Base-by-base conservation (phyloP, 1,284 basidiomycete species). In the Cryptococcus wingfieldii region DNA sequence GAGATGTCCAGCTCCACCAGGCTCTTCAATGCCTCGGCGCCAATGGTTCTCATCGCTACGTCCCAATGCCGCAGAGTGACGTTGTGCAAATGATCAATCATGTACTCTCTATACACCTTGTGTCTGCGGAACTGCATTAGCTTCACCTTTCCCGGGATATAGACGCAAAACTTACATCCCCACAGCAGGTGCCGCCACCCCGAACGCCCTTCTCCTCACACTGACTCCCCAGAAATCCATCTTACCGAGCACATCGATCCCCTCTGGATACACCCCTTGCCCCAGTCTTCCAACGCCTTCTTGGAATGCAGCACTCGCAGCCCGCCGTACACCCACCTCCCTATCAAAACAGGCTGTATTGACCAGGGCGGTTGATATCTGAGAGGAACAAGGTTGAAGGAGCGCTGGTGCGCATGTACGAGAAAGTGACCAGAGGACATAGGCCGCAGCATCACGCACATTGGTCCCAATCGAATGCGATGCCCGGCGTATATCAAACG, bases 251-350 rank as follows among this genome's bases (percentile, higher is more conserved):
- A 97, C 86, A 66, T 93, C 90, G 58, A 99, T 97, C 1, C 96
- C 96, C 75, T 94, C 87, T 41, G 90, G 87, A 70, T 98, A 94
- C 51, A 93, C 77, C 50, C 82, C 85, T 90, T 95, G 66, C 7
- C 38, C 91, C 77, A 89, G 88, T 66, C 96, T 81, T 9, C 96
- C 96, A 42, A 98, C 96, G 67, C 89, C 88, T 76, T 99, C 96
- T 74, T 98, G 96, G 72, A 92, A 98, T 4, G 95, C 92, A 9
- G 96, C 96, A 75, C 94, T 98, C 3, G 95, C 93, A 4, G 96
- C 96, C 59, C 96, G 80, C n/a, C 96, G 83, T 49, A 98, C 92
- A 56, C 91, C 89, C 13, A 98, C 86, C 71, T 98, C 96, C 28
- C 96, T 83, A 77, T 99, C 96, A 65, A 87, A 92, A 39, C 92